Percentiles rank a stretch among this genome's conserved stretches.
Evolutionary conservation across 2,329 filamentous ascomycete genomes (phyloP).

Genomic region (Fusarium multiceps): DNA sequence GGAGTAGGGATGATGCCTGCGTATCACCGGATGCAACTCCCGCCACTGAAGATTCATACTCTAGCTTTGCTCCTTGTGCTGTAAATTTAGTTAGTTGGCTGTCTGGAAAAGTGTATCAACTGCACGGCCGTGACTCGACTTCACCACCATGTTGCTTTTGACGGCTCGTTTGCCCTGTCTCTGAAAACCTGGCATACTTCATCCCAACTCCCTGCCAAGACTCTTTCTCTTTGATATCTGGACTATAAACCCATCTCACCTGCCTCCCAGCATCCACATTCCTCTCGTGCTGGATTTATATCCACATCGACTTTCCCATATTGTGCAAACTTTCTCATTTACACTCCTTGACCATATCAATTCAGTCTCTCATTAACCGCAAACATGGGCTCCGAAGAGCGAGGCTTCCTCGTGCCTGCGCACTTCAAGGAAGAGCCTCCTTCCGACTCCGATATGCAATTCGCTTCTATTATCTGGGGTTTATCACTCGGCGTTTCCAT

Average conservation of each 20-base stretch:
- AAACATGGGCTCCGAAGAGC: constrained; percentile 24
- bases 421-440: constrained; percentile 28
- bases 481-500: constrained; percentile 38
- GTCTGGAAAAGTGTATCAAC: constrained; percentile 7
- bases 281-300: background rate
- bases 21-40: constrained; percentile 2
- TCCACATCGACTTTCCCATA: background rate
- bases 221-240: background rate
- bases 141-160: constrained; percentile 20
- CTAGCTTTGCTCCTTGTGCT: constrained; percentile 3
- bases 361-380: background rate
- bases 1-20: constrained; percentile 9
- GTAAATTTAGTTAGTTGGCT: background rate
- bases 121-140: constrained; percentile 20
- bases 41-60: constrained; percentile 12
- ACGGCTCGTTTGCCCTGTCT: background rate
- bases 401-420: constrained; percentile 39
- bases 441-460: constrained; percentile 34
- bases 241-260: background rate
- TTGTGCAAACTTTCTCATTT: constrained; percentile 1
- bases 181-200: background rate
- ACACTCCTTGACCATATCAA: background rate
- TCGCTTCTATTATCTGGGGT: constrained; percentile 42
- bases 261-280: background rate
- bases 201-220: background rate